phyloP scores from a whole-genome alignment of 2,329 filamentous ascomycete species.

The Fusarium dimerum region DNA sequence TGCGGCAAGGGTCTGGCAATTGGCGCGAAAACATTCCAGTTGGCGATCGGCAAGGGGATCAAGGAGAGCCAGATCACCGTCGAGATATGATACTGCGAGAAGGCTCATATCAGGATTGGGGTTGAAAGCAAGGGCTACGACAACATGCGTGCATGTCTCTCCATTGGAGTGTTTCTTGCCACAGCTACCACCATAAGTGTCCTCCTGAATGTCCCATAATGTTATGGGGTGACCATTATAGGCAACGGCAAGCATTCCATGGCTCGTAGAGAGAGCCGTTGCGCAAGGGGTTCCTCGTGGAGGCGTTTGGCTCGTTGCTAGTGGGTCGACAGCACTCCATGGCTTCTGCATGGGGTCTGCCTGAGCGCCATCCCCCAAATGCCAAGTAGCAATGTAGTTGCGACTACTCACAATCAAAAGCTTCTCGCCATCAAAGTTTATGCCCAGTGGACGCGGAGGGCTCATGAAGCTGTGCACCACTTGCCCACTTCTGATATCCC shows the following conservation, averaged over 20 bases:
- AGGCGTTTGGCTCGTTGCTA: constrained; percentile 5
- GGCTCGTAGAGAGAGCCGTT: constrained; percentile 29
- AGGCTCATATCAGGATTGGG: constrained; percentile 32
- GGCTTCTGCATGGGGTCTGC: constrained; percentile 9
- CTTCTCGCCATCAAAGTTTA: constrained; percentile 29
- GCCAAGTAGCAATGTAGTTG: constrained; percentile 31
- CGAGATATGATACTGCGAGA: constrained; percentile 33
- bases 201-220: constrained; percentile 37
- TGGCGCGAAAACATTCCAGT: constrained; percentile 27
- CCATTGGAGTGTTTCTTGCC: constrained; percentile 34
- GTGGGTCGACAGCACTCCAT: constrained; percentile 27
- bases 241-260: constrained; percentile 36
- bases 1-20: constrained; percentile 33
- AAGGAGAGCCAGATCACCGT: constrained; percentile 35
- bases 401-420: constrained; percentile 30
- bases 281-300: constrained; percentile 20
- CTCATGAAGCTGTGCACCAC: constrained; percentile 26
- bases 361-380: constrained; percentile 21
- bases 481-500: constrained; percentile 31
- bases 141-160: constrained; percentile 30
- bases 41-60: constrained; percentile 30
- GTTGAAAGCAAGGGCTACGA: constrained; percentile 36
- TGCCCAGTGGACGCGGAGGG: constrained; percentile 21
- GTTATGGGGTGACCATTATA: constrained; percentile 34
- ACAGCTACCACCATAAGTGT: constrained; percentile 34